These are phyloP conservation scores for Tricholoma hemisulphureum DNA, from an alignment of 768 basidiomycete species.

Conservation along the genomic window DNA sequence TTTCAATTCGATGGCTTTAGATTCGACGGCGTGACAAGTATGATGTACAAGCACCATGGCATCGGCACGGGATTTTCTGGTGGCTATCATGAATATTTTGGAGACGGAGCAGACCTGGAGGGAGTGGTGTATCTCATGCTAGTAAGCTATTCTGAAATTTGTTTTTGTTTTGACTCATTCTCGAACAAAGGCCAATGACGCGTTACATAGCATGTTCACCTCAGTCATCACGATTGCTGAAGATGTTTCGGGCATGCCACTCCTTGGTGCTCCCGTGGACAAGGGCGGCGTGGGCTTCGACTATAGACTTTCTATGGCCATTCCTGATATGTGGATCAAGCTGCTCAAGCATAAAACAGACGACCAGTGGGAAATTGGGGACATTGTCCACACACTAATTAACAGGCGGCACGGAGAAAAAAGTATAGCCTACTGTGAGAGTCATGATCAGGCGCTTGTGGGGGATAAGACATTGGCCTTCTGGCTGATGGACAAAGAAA, in stretches of 20 bases:
- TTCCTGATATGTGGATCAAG: slow-evolving; percentile 99
- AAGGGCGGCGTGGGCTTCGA: slow-evolving; percentile 96
- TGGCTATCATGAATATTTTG: slow-evolving; percentile 98
- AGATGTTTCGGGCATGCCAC: slow-evolving; percentile 99
- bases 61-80: slow-evolving; percentile 98
- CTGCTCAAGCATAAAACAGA: slow-evolving; percentile 89
- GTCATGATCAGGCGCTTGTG: slow-evolving; percentile 96
- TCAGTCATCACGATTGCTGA: slow-evolving; percentile 89
- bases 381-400: slow-evolving; percentile 85
- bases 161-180: background rate
- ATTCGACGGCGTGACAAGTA: slow-evolving; percentile 98
- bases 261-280: slow-evolving; percentile 75
- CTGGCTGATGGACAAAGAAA: slow-evolving; percentile 99
- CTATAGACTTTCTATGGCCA: slow-evolving; percentile 96
- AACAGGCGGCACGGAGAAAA: slow-evolving; percentile 89
- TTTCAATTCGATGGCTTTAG: slow-evolving; percentile 97
- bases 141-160: slow-evolving; percentile 44
- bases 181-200: slow-evolving; percentile 77
- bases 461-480: slow-evolving; percentile 99
- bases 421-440: slow-evolving; percentile 91
- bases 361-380: slow-evolving; percentile 82
- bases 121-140: slow-evolving; percentile 97
- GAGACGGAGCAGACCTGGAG: slow-evolving; percentile 77
- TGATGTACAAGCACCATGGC: slow-evolving; percentile 99
- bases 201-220: slow-evolving; percentile 81